These are phyloP conservation scores for Starmera stellimalicola DNA, from an alignment of 1,139 yeast genomes.

Conservation along the genomic window DNA sequence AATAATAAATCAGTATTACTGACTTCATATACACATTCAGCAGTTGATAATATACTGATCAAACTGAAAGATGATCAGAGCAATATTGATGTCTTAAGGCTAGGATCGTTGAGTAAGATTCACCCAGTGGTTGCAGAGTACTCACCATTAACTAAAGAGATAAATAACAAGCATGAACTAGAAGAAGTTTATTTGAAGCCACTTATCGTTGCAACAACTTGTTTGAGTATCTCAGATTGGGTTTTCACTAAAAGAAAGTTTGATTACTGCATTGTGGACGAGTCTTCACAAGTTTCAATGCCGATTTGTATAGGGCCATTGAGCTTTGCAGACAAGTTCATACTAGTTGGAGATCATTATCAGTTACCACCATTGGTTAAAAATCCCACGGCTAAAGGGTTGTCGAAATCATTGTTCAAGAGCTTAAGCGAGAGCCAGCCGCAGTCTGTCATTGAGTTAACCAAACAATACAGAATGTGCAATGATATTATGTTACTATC, in stretches of 20 bases:
- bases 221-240: conserved; percentile 67
- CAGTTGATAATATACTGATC: conserved; percentile 83
- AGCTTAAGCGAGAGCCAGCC: conserved; percentile 66
- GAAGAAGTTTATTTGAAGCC: conserved; percentile 40
- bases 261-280: conserved; percentile 93
- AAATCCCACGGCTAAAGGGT: conserved; percentile 54
- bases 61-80: conserved; percentile 44
- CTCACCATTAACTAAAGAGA: conserved; percentile 35
- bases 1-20: conserved; percentile 61
- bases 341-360: conserved; percentile 90
- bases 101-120: conserved; percentile 49
- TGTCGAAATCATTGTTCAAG: conserved; percentile 74
- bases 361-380: conserved; percentile 84
- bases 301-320: conserved; percentile 89
- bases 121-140: conserved; percentile 53
- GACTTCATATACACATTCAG: conserved; percentile 89
- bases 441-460: conserved; percentile 57
- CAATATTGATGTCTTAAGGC: conserved; percentile 42
- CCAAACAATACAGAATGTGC: conserved; percentile 90
- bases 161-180: conserved; percentile 38
- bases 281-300: conserved; percentile 90
- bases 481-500: conserved; percentile 78
- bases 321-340: conserved; percentile 64
- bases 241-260: conserved; percentile 46
- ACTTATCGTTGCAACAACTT: conserved; percentile 80